These are phyloP conservation scores for Eimeria sp. DNA, from an alignment of 169 alveolate genomes.

Conservation along the genomic window DNA sequence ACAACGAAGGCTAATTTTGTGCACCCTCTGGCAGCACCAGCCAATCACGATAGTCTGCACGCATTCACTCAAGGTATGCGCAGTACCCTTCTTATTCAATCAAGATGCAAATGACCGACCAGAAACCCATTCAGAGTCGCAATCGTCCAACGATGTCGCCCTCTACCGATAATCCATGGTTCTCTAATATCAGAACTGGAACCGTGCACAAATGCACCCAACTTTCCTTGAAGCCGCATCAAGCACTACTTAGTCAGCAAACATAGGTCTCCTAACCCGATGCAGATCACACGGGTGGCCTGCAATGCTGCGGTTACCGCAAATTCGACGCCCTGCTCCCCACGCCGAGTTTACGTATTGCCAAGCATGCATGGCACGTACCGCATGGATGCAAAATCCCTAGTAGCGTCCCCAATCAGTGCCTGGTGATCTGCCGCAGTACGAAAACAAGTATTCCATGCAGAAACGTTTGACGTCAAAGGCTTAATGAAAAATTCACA, in stretches of 20 bases:
- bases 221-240: background rate
- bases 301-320: background rate
- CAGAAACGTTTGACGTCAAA: background rate
- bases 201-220: background rate
- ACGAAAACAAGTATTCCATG: background rate
- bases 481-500: background rate
- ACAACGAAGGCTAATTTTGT: too few species aligned
- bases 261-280: background rate
- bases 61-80: too few species aligned
- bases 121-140: too few species aligned
- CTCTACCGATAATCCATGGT: too few species aligned
- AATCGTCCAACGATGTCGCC: too few species aligned
- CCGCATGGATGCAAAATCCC: background rate
- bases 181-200: too few species aligned
- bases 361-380: background rate
- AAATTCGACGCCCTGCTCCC: background rate
- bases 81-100: too few species aligned
- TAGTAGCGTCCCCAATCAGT: background rate
- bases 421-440: background rate
- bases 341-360: background rate
- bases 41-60: too few species aligned
- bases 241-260: background rate
- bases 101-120: too few species aligned
- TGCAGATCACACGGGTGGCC: background rate
- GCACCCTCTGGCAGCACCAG: too few species aligned